Conservation (phyloP, 2,329 filamentous ascomycete species). For the Phaeosphaeria sp. region DNA sequence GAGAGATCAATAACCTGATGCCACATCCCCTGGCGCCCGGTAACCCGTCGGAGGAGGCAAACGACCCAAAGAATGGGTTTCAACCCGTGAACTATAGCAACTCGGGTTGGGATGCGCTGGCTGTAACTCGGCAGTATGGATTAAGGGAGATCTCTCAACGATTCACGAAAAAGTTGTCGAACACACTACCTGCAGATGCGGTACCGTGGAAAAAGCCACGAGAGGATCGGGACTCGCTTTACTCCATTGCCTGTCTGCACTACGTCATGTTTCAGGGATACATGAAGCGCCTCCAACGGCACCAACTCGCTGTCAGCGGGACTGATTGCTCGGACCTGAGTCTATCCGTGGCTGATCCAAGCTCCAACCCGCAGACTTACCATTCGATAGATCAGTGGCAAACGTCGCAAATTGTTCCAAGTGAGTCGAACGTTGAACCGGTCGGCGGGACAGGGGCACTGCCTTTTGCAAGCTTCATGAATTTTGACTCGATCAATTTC, state of each 20-base stretch:
- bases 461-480: constrained; percentile 12
- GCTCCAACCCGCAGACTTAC: neutral
- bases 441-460: constrained; percentile 3
- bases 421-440: neutral
- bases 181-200: constrained; percentile 12
- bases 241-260: constrained; percentile 23
- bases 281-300: constrained; percentile 18
- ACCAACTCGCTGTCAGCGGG: neutral
- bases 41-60: neutral
- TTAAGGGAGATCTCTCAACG: constrained; percentile 19
- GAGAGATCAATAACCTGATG: constrained; percentile 16
- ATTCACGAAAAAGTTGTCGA: constrained; percentile 25
- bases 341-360: neutral
- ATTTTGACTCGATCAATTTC: constrained; percentile 28
- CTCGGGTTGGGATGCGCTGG: constrained; percentile 21
- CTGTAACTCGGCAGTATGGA: constrained; percentile 20
- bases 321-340: neutral
- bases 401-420: neutral
- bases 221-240: constrained; percentile 16
- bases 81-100: neutral
- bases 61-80: neutral
- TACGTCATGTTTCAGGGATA: constrained; percentile 21
- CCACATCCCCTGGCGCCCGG: constrained; percentile 1
- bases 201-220: constrained; percentile 4
- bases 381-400: neutral